phyloP scores from a whole-genome alignment of 495 filamentous ascomycete genomes.

The Penicillium odoratum region DNA sequence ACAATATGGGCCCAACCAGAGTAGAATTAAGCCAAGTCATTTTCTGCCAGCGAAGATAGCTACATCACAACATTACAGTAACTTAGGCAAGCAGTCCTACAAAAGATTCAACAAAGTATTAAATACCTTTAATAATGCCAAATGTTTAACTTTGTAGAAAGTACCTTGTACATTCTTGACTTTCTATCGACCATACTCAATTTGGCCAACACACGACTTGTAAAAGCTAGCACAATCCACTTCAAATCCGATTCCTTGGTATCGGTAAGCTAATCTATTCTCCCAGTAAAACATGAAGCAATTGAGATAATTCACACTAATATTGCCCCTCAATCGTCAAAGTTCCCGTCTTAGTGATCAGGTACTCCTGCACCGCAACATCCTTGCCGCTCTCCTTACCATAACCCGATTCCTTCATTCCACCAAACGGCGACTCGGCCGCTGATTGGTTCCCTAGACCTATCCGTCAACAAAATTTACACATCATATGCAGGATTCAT shows the following conservation, averaged over 20 bases:
- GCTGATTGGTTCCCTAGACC: constrained; percentile 58
- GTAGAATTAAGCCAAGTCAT: not conserved
- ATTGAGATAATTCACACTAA: not conserved
- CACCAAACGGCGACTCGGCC: constrained; percentile 72
- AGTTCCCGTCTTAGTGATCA: constrained; percentile 72
- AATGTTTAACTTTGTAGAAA: not conserved
- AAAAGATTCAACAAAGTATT: not conserved
- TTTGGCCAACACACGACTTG: constrained; percentile 17
- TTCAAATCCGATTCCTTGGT: not conserved
- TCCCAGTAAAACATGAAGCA: too few relatives aligned
- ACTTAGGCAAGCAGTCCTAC: not conserved
- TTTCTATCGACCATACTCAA: constrained; percentile 18
- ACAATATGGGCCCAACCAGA: not conserved
- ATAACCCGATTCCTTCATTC: constrained; percentile 75
- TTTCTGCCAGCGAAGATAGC: not conserved
- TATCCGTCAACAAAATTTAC: not conserved
- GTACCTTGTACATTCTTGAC: not conserved
- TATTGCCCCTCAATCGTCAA: constrained; percentile 55
- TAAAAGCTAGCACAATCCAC: not conserved
- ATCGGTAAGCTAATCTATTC: not conserved
- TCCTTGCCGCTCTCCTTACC: constrained; percentile 77
- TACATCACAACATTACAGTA: not conserved
- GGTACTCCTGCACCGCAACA: constrained; percentile 66
- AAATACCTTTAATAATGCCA: not conserved
- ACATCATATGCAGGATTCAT: not conserved